phyloP scores from a whole-genome alignment of 495 filamentous ascomycete species.

The Penicillium longicatenatum region DNA sequence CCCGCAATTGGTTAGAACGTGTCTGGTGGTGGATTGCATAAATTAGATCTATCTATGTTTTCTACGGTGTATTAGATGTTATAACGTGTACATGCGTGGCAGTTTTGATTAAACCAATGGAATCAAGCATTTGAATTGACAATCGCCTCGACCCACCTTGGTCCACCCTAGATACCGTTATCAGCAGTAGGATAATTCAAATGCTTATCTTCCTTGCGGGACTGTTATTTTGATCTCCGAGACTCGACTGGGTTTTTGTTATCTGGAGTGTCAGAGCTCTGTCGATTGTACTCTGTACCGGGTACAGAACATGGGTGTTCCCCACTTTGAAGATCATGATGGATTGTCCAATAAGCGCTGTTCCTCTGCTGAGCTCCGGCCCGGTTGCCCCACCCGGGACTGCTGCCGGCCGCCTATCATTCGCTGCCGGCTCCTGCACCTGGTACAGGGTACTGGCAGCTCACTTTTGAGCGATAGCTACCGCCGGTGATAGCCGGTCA shows the following conservation, averaged over 20 bases:
- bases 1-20: conserved; percentile 35
- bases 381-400: conserved; percentile 29
- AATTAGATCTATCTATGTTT: not conserved
- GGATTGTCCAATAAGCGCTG: conserved; percentile 6
- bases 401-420: conserved; percentile 23
- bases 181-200: no score
- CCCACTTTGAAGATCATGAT: not conserved
- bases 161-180: no score
- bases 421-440: conserved; percentile 4
- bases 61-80: not conserved
- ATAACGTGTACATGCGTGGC: no score
- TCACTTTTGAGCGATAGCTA: not conserved
- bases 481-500: conserved; percentile 29
- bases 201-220: no score
- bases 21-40: conserved; percentile 39
- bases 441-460: conserved; percentile 6
- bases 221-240: no score
- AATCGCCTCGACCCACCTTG: no score
- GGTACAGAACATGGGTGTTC: not conserved
- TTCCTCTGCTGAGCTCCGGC: conserved; percentile 11
- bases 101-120: no score
- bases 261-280: no score
- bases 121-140: no score
- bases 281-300: no score
- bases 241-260: no score